A percentile compares a stretch with the other conserved stretches of the same genome.
Conservation (phyloP, 495 filamentous ascomycete species). For the Penicillium dipodomyicola region DNA sequence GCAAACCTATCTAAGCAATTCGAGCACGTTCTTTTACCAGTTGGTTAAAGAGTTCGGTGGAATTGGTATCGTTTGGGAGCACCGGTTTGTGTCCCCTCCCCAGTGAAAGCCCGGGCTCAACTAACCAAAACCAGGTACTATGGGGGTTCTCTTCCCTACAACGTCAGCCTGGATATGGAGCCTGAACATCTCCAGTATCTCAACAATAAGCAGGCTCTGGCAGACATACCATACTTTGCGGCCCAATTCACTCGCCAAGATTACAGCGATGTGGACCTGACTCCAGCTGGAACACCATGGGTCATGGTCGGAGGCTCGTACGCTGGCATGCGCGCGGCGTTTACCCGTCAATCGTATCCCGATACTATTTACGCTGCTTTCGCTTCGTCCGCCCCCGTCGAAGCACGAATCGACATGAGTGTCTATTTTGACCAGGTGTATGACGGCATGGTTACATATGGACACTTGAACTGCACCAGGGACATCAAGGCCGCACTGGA, state of each 20-base stretch:
- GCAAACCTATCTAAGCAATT: constrained; percentile 34
- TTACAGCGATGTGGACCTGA: constrained; percentile 38
- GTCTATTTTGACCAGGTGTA: constrained; percentile 56
- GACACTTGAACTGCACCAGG: constrained; percentile 51
- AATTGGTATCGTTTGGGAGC: constrained; percentile 59
- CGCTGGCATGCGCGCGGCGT: constrained; percentile 54
- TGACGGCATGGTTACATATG: constrained; percentile 50
- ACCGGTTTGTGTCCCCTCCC: constrained; percentile 38
- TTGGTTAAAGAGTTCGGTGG: constrained; percentile 48
- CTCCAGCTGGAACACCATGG: constrained; percentile 53
- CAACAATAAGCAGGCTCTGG: constrained; percentile 51
- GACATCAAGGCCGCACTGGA: constrained; percentile 52
- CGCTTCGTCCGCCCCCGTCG: constrained; percentile 55
- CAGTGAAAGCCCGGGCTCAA: neutral
- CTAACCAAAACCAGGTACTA: constrained; percentile 42
- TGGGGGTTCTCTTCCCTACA: constrained; percentile 50
- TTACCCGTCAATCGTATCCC: constrained; percentile 55
- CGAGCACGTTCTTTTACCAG: constrained; percentile 40
- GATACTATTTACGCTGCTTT: constrained; percentile 55
- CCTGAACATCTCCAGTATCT: constrained; percentile 50
- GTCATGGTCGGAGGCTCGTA: constrained; percentile 60
- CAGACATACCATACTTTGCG: constrained; percentile 53
- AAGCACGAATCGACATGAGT: constrained; percentile 57
- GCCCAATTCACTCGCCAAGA: constrained; percentile 42
- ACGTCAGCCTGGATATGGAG: constrained; percentile 42